Evolutionary conservation across 176 grass and related monocot species (phyloP).

Genomic region (Ananas comosus): DNA sequence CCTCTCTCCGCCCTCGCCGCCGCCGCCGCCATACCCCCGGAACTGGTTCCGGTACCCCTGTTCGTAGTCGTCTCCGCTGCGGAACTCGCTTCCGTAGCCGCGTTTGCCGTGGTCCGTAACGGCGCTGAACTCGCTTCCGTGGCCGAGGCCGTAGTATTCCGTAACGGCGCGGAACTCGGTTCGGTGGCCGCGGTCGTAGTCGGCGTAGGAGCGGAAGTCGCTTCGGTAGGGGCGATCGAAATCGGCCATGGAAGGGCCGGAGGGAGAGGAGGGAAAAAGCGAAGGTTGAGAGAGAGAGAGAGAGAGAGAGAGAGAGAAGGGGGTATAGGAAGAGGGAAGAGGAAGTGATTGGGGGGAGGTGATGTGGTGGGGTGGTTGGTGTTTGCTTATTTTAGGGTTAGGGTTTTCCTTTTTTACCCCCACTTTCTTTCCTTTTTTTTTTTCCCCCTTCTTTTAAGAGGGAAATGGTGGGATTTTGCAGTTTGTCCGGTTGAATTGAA

Average conservation of each 20-base stretch:
- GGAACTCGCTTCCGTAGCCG: no score
- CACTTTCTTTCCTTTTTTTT: no score
- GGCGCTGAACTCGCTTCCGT: no score
- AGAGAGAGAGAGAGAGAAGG: conserved; percentile 3
- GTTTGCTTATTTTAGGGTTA: conserved; percentile 27
- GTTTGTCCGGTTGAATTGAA: conserved; percentile 13
- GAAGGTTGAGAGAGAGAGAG: conserved; percentile 1
- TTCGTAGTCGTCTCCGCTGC: not conserved
- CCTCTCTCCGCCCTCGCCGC: conserved; percentile 3
- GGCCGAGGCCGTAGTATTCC: conserved; percentile 17
- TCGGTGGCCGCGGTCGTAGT: conserved; percentile 44
- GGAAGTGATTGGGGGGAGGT: not conserved
- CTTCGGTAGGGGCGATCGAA: conserved; percentile 45
- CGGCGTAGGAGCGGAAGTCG: conserved; percentile 30
- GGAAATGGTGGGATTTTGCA: conserved; percentile 6
- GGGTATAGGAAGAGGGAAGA: not conserved
- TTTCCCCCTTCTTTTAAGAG: not conserved
- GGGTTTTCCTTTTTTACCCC: not conserved
- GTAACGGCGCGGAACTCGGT: conserved; percentile 20
- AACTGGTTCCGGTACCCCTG: not conserved
- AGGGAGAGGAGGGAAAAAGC: not conserved
- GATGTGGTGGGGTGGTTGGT: not conserved
- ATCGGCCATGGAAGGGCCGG: conserved; percentile 46
- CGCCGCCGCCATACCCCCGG: not conserved
- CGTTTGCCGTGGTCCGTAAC: conserved; percentile 21